A percentile compares a stretch with the other conserved stretches of the same genome.
Conservation (phyloP, 2,329 filamentous ascomycete genomes). For the Drechslera avenae region DNA sequence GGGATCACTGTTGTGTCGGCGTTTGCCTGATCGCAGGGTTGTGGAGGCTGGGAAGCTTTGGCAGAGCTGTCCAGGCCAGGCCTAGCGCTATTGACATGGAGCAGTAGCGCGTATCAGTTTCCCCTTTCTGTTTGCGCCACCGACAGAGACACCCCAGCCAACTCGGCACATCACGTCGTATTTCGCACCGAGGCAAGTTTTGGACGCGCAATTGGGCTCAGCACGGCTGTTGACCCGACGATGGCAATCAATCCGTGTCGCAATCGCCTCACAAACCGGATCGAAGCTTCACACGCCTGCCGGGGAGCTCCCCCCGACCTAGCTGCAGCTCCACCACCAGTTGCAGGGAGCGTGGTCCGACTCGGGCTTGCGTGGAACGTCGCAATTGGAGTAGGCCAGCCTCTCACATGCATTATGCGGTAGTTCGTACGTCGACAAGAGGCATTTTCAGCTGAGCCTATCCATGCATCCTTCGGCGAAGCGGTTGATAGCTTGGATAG, state of each 20-base stretch:
- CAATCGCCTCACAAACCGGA: slow-evolving; percentile 12
- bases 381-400: slow-evolving; percentile 37
- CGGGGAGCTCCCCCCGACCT: slow-evolving; percentile 23
- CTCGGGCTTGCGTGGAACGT: slow-evolving; percentile 37
- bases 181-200: slow-evolving; percentile 32
- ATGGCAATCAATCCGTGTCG: slow-evolving; percentile 21
- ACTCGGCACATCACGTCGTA: slow-evolving; percentile 12
- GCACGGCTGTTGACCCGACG: slow-evolving; percentile 34
- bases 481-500: slow-evolving; percentile 7
- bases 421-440: slow-evolving; percentile 27
- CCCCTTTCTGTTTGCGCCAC: slow-evolving; percentile 24
- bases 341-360: slow-evolving; percentile 24
- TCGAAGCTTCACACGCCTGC: slow-evolving; percentile 19
- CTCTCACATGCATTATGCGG: slow-evolving; percentile 30
- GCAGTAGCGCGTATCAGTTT: slow-evolving; percentile 31
- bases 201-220: slow-evolving; percentile 22
- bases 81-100: slow-evolving; percentile 26
- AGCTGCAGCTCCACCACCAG: slow-evolving; percentile 23
- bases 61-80: slow-evolving; percentile 32
- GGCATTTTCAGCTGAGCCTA: slow-evolving; percentile 40
- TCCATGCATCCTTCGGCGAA: slow-evolving; percentile 26
- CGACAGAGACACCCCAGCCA: slow-evolving; percentile 7
- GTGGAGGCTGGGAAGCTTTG: slow-evolving; percentile 25
- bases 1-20: slow-evolving; percentile 34
- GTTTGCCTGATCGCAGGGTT: slow-evolving; percentile 26